Evolutionary conservation across 2,329 filamentous ascomycete species (phyloP), one percentile per base, ranked within the genome.

Genomic region (Neonectria sp.): DNA sequence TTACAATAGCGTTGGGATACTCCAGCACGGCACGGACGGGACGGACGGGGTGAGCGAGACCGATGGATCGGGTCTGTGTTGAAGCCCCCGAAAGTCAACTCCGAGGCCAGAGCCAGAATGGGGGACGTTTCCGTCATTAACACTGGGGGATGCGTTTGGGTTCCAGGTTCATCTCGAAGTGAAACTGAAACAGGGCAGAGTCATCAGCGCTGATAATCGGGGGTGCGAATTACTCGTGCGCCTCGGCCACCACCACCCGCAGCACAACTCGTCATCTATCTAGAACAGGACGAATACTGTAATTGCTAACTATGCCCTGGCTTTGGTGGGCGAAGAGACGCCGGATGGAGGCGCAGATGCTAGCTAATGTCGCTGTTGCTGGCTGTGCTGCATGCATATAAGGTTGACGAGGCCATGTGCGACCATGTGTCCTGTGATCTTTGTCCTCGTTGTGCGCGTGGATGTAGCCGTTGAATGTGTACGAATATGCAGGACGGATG

Each of bases 201-300:
- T 43, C 62, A 59, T 59, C 55, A 52, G 55, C 29, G 62, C 62
- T 59, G 55, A 52, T 24, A 21, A 21, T 59, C 43, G 24, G 49
- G 61, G 55, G 48, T 46, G 55, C 27, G 62, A 59, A 55, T 59
- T 59, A 59, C 62, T 64, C 55, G 25, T 64, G 61, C 61, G 43
- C 48, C 37, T 11, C 7, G 35, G 13, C 13, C 13, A 37, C 21
- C 13, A 37, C 21, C 9, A 33, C 27, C 11, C 27, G n/a, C 27
- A 52, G 27, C 27, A 21, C 29, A 33, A 6, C 15, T 11, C 25
- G 2, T 6, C 48, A 31, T 27, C 27, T 31, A 29, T 2, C 2
- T 3, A 13, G 33, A 35, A 35, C 11, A 35, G 33, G 33, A 33
- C 31, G 31, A 13, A 35, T 17, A 40, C 37, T 40, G 6, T 5